Conservation (phyloP, 495 filamentous ascomycete genomes). For the Neurospora sp. region DNA sequence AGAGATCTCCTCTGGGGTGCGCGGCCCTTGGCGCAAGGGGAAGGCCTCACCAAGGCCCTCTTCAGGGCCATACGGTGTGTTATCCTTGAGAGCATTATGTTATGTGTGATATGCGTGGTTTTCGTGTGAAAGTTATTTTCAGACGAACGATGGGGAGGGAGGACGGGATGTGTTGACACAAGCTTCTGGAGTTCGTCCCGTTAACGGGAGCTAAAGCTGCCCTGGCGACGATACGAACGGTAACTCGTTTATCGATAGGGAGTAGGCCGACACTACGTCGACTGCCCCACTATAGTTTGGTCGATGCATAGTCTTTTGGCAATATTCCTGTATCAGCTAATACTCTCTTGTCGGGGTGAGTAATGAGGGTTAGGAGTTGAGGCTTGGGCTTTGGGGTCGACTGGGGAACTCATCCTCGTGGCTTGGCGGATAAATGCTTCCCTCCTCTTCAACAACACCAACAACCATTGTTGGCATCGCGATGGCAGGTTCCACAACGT, state of each 20-base stretch:
- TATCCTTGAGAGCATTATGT: conserved; percentile 29
- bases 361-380: background rate
- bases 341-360: background rate
- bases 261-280: background rate
- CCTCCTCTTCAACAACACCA: background rate
- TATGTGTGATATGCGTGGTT: conserved; percentile 5
- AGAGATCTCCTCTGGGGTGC: conserved; percentile 24
- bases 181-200: background rate
- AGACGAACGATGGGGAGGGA: background rate
- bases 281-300: background rate
- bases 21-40: background rate
- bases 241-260: background rate
- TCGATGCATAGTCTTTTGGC: background rate
- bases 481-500: background rate
- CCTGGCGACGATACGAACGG: background rate
- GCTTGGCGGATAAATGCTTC: background rate
- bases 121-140: background rate
- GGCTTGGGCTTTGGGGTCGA: background rate
- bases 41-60: conserved; percentile 5
- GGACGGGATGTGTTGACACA: background rate
- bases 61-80: conserved; percentile 22
- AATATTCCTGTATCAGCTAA: background rate
- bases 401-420: background rate
- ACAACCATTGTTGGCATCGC: background rate
- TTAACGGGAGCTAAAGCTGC: background rate